Evolutionary conservation across 2,329 filamentous ascomycete species (phyloP), one percentile per base, ranked within the genome.

Genomic region (Thielaviopsis musarum): DNA sequence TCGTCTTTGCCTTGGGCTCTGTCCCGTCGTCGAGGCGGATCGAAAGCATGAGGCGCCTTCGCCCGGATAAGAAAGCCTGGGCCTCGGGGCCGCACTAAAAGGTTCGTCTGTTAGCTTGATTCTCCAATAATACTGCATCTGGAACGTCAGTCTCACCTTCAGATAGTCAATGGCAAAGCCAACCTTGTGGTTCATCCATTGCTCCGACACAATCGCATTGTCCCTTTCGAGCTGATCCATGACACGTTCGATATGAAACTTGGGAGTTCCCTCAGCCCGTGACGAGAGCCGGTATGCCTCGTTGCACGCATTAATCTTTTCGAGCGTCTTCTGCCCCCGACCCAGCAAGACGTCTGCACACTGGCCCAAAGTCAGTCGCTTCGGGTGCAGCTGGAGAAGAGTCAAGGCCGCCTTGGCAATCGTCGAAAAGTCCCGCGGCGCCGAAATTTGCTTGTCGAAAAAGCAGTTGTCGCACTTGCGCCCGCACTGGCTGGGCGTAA

Each of bases 391-490:
- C 26, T 95, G 83, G 56, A 95, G 77, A 28, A 75, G 74, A 10
- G 56, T 48, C 56, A 97, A 75, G 2, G 84, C 88, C 58, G 82
- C 79, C 60, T 79, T 72, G 6, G 91, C 91, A 66, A 87, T 81
- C 17, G 83, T 72, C 13, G 88, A 90, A 65, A 91, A 86, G 70
- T 97, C 90, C 61, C 82, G 77, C 57, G 79, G 75, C 65, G 90
- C 83, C 66, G 89, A 93, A 3, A 78, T 77, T 53, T 80, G 75
- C 24, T 81, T 82, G 26, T 61, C 57, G 2, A 84, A 87, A 64
- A 78, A 82, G 75, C 93, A 98, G 68, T 95, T 97, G 73, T 98
- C 94, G 70, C 93, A 98, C 0, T 78, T 79, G 56, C 79, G 76
- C 55, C 82, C 75, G 71, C 93, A 98, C 57, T 88, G 78, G 13